phyloP scores from a whole-genome alignment of 345 rosid species.

The Euphorbia lathyris region DNA sequence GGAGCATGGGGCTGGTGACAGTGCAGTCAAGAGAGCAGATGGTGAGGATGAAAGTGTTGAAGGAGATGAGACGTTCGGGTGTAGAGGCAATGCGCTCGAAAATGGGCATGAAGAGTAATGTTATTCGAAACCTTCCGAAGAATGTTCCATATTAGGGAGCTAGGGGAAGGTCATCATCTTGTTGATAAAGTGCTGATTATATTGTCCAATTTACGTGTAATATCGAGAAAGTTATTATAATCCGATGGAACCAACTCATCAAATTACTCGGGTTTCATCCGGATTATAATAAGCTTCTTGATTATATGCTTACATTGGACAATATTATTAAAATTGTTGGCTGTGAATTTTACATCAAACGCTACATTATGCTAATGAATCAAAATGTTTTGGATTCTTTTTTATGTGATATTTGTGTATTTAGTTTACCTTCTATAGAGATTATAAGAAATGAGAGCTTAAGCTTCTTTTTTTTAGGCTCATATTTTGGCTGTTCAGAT shows the following conservation, averaged over 20 bases:
- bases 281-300: no score
- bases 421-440: background rate
- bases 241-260: no score
- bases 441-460: background rate
- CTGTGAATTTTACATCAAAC: background rate
- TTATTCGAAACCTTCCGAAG: constrained; percentile 78
- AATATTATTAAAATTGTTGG: background rate
- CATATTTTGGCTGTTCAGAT: no score
- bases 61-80: constrained; percentile 59
- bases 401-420: background rate
- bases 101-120: constrained; percentile 75
- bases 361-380: no score
- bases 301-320: no score
- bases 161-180: no score
- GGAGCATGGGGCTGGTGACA: constrained; percentile 79
- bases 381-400: background rate
- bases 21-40: constrained; percentile 66
- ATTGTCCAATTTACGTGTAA: no score
- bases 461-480: no score
- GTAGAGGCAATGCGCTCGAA: constrained; percentile 73
- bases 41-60: constrained; percentile 75
- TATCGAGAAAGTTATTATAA: no score
- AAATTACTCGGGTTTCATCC: no score
- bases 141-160: constrained; percentile 59
- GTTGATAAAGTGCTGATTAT: no score